Percentiles rank a stretch among this genome's conserved stretches.
Evolutionary conservation across 495 filamentous ascomycete species (phyloP).

Genomic region (Hypomontagnella monticulosa): DNA sequence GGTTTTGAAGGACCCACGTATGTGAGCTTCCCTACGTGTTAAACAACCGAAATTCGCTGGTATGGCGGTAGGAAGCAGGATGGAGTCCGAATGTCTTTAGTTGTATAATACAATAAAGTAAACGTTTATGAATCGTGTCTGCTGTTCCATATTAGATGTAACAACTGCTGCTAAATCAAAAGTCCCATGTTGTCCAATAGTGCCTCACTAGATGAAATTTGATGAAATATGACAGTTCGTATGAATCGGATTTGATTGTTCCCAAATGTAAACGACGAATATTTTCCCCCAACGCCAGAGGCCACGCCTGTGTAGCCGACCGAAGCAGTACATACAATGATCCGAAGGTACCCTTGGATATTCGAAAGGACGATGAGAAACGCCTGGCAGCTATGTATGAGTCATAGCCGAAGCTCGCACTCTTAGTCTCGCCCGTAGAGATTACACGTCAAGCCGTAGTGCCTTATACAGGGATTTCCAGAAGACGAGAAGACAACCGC

Average conservation of each 20-base stretch:
- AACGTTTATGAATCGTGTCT: constrained; percentile 1
- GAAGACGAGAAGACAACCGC: neutral
- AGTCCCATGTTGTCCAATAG: neutral
- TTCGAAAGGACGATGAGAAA: constrained; percentile 18
- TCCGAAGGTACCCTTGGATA: constrained; percentile 23
- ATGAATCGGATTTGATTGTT: constrained; percentile 15
- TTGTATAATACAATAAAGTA: constrained; percentile 18
- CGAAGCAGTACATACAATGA: constrained; percentile 36
- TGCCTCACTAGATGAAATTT: neutral
- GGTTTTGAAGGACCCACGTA: constrained; percentile 24
- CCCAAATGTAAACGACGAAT: constrained; percentile 19
- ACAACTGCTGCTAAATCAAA: neutral
- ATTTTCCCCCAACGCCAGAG: constrained; percentile 38
- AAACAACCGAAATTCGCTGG: neutral
- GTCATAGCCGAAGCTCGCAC: neutral
- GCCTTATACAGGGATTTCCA: neutral
- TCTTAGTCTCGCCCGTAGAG: neutral
- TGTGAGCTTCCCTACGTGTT: constrained; percentile 33
- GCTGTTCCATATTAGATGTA: too few relatives aligned
- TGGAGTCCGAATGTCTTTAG: neutral
- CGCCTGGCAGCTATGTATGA: constrained; percentile 2
- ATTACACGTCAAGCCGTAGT: neutral
- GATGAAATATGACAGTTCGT: too few relatives aligned
- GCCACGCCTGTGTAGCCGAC: constrained; percentile 36
- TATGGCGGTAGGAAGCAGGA: neutral